Base-by-base conservation (phyloP, 345 rosid species). In the Aethionema arabicum region DNA sequence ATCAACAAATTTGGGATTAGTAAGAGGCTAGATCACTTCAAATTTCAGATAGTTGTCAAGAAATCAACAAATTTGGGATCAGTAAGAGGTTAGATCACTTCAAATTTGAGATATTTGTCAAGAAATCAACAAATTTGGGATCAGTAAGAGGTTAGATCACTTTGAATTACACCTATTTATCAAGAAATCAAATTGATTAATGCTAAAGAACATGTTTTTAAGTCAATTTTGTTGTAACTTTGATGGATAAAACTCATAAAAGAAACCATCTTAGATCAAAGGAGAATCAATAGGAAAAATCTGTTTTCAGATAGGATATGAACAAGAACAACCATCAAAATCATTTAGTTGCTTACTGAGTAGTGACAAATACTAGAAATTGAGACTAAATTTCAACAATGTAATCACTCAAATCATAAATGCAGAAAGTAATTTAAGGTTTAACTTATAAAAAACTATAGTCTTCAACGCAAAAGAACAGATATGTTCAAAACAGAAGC, bases 201-300 rank as follows among this genome's bases (percentile, higher is more conserved):
- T 21, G 27, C 27, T 21, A 21, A 1, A 21, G 2, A 21, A 21
- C 27, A 21, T 21, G 27, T 21, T 21, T 21, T 1, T 21, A 1
- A 2, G 2, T 21, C 27, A 21, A 21, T 21, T 21, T 21, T 21
- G 27, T 21, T 21, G 27, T 21, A 21, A 21, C 27, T 21, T 21
- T 21, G n/a, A 4, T n/a, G 11, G 44, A 12, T 8, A 4, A 40
- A 40, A 40, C 44, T 12, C 44, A 53, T 21, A 31, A 32, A n/a
- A n/a, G n/a, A n/a, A n/a, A n/a, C 48, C 30, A 53, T 37, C 6
- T 39, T 41, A 35, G 54, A 43, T 57, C 55, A 53, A 61, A 7
- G 5, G 47, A 52, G 15, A 13, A 29, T 36, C 8, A 50, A 42
- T 44, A 16, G 2, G 9, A 7, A 30, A 56, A 31, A 49, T 48